Evolutionary conservation across 2,329 filamentous ascomycete species (phyloP).

Genomic region (Ophiostoma ips): DNA sequence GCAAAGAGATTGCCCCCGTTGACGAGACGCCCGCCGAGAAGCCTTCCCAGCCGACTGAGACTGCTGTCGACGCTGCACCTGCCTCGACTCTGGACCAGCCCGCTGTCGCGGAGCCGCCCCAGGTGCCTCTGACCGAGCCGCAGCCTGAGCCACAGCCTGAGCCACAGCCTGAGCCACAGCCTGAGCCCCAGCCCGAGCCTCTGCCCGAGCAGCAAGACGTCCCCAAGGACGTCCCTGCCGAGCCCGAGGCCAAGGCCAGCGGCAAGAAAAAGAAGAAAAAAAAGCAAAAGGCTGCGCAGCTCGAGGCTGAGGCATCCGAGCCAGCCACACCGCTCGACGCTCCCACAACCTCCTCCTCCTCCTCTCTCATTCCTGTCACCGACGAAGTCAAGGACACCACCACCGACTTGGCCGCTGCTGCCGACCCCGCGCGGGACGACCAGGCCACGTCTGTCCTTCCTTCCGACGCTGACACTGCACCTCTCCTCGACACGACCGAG

Average conservation of each 20-base stretch:
- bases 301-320: background rate
- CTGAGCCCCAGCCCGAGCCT: background rate
- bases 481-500: background rate
- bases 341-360: no score
- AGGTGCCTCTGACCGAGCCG: background rate
- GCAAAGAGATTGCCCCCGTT: background rate
- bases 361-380: no score
- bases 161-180: background rate
- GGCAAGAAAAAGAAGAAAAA: conserved; percentile 1
- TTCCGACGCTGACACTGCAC: background rate
- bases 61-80: background rate
- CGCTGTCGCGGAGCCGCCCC: background rate
- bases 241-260: background rate
- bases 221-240: background rate
- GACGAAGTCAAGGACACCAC: background rate
- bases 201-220: background rate
- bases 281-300: background rate
- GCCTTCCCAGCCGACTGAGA: background rate
- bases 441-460: no score
- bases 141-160: background rate
- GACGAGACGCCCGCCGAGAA: background rate
- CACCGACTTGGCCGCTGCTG: background rate
- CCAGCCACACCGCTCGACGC: background rate
- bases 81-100: background rate
- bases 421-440: background rate